Conservation (phyloP, 2,329 filamentous ascomycete species). For the Fusarium sulawesiense region DNA sequence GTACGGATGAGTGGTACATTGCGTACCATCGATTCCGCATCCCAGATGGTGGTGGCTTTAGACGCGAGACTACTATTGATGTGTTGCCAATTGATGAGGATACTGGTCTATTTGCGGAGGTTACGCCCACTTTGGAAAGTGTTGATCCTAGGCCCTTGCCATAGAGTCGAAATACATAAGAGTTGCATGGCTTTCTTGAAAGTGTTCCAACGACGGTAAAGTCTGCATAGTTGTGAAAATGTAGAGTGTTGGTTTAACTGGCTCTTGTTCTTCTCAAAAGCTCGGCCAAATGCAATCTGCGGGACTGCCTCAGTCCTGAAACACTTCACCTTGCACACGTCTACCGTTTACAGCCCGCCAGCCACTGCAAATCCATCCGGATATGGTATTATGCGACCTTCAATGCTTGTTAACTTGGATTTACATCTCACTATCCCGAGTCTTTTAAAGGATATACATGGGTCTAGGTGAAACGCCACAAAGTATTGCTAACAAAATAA, state of each 20-base stretch:
- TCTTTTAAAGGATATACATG: neutral
- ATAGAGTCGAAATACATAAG: no score
- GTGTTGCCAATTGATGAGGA: constrained; percentile 52
- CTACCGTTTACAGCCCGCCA: no score
- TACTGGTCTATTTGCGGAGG: constrained; percentile 53
- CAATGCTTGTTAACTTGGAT: neutral
- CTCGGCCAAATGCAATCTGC: no score
- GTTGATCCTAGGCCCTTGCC: constrained; percentile 13
- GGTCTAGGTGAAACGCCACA: neutral
- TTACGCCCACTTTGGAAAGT: constrained; percentile 46
- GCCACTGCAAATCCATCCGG: no score
- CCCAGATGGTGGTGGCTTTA: constrained; percentile 57
- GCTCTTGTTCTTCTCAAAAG: no score
- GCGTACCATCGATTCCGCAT: constrained; percentile 62
- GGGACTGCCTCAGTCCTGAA: no score
- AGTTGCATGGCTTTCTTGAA: no score
- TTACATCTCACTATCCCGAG: neutral
- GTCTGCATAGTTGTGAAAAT: no score
- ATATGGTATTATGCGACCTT: no score
- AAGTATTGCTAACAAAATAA: neutral
- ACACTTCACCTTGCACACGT: no score
- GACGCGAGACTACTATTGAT: constrained; percentile 58
- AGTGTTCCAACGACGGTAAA: no score
- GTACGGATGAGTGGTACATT: constrained; percentile 62
- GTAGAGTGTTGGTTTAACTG: no score